These are phyloP conservation scores for Neurospora sp. DNA, from an alignment of 495 filamentous ascomycete genomes.

Conservation along the genomic window DNA sequence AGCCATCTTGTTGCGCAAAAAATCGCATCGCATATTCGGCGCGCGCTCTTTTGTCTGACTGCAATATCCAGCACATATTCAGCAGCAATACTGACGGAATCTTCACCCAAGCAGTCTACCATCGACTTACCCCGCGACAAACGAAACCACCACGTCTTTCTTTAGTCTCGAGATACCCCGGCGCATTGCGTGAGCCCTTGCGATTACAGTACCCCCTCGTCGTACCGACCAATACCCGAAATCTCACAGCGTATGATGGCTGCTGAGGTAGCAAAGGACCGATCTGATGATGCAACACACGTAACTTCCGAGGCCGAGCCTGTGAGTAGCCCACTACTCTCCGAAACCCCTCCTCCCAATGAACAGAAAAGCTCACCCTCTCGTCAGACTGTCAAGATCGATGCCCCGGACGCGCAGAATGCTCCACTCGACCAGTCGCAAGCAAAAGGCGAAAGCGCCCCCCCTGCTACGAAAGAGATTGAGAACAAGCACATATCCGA, in stretches of 20 bases:
- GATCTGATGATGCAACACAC: slow-evolving; percentile 39
- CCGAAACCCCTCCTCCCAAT: too few relatives aligned
- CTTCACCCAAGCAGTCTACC: background rate
- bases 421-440: slow-evolving; percentile 26
- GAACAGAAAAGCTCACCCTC: background rate
- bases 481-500: slow-evolving; percentile 43
- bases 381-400: slow-evolving; percentile 22
- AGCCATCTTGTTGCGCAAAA: background rate
- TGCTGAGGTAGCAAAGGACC: slow-evolving; percentile 42
- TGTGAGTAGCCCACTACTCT: slow-evolving; percentile 25
- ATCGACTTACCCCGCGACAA: background rate
- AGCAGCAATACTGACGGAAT: background rate
- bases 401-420: slow-evolving; percentile 31
- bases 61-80: background rate
- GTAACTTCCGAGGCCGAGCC: slow-evolving; percentile 34
- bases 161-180: slow-evolving; percentile 10
- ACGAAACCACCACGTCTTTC: slow-evolving; percentile 1
- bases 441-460: slow-evolving; percentile 32
- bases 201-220: slow-evolving; percentile 9
- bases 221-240: background rate
- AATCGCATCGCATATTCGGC: background rate
- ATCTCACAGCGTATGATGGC: slow-evolving; percentile 46
- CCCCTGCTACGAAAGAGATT: slow-evolving; percentile 27
- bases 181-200: slow-evolving; percentile 8
- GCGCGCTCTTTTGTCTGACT: background rate